Conservation (phyloP, 2,329 filamentous ascomycete species). For the Phialophora macrospora region DNA sequence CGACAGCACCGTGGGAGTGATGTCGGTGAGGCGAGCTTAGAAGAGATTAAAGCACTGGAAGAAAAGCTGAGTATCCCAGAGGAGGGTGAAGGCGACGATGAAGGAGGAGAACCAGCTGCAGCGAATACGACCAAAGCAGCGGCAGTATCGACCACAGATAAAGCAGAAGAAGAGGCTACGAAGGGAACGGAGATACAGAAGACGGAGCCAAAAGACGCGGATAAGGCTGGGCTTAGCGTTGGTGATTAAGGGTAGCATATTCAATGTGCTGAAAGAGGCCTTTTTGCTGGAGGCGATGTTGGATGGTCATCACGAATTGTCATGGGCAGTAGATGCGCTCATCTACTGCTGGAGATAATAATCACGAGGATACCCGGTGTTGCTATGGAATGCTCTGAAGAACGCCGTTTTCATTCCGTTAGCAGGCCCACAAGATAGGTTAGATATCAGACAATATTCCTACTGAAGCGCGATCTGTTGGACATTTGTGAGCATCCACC, state of each 20-base stretch:
- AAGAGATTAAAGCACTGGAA: constrained; percentile 41
- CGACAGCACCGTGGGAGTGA: constrained; percentile 47
- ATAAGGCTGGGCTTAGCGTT: constrained; percentile 39
- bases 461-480: not conserved
- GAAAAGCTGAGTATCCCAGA: constrained; percentile 41
- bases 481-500: not conserved
- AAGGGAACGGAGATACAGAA: constrained; percentile 33
- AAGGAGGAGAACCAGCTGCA: constrained; percentile 30
- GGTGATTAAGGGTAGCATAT: not conserved
- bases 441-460: not conserved
- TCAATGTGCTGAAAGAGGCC: not conserved
- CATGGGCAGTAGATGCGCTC: not conserved
- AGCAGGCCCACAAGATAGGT: not conserved
- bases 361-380: constrained; percentile 5
- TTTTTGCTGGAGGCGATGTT: not conserved
- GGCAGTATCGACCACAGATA: constrained; percentile 27
- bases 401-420: not conserved
- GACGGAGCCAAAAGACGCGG: constrained; percentile 38
- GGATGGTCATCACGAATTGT: not conserved
- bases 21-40: constrained; percentile 42
- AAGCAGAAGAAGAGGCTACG: constrained; percentile 29
- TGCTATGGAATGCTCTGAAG: not conserved
- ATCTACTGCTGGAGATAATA: not conserved
- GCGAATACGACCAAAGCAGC: constrained; percentile 30
- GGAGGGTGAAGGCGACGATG: constrained; percentile 35